These are phyloP conservation scores for Lanmaoa rubissima DNA, from an alignment of 768 basidiomycete species.

Conservation along the genomic window DNA sequence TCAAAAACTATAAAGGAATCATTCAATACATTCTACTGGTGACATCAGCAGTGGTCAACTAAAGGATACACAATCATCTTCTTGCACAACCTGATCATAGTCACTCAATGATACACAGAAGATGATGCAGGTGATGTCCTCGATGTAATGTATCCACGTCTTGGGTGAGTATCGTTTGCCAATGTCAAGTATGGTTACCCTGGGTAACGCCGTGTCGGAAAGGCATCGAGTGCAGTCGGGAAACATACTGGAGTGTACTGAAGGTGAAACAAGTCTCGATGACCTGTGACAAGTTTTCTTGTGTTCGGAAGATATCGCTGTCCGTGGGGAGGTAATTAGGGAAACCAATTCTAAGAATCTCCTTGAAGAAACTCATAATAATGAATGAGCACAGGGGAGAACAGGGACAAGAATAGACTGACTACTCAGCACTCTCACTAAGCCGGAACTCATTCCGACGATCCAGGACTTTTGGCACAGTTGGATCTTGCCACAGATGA, in stretches of 20 bases:
- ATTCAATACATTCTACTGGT: not conserved
- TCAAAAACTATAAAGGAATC: not conserved
- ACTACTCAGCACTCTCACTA: not conserved
- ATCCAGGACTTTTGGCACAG: not conserved
- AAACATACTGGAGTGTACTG: not conserved
- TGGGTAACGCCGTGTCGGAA: not conserved
- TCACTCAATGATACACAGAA: not conserved
- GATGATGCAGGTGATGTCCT: not conserved
- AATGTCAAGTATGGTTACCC: not conserved
- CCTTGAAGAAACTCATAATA: not conserved
- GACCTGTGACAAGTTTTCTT: not conserved
- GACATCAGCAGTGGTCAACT: not conserved
- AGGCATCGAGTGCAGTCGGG: no score
- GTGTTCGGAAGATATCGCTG: not conserved
- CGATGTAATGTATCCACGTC: not conserved
- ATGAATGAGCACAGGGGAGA: not conserved
- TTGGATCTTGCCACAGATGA: no score
- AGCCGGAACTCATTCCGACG: not conserved
- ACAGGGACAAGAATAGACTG: not conserved
- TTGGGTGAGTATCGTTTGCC: not conserved
- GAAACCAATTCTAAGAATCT: constrained; percentile 3
- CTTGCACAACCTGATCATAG: not conserved
- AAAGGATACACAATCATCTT: not conserved
- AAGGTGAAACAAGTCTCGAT: not conserved
- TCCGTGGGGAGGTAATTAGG: not conserved